Base-by-base conservation (phyloP, 371 early-diverging fungal species). In the Dipsacomyces acuminosporus region DNA sequence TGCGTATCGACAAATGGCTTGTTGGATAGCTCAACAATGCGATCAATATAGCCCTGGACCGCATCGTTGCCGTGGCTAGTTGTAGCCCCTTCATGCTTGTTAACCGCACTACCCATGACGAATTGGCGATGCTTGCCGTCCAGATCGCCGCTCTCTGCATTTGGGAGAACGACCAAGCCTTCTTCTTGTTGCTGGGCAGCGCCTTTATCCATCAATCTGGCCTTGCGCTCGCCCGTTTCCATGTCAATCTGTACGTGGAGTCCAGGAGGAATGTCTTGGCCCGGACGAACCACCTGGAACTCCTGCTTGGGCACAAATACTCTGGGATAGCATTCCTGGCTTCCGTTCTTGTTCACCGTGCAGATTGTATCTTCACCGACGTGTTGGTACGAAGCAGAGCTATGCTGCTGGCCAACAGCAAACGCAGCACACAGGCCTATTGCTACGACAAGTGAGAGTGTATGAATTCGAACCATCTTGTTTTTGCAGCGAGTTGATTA, bases 201-300 rank as follows among this genome's bases (percentile, higher is more conserved):
- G 11, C 45, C 59, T 33, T 9, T 30, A 11, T 58, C 45, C 53
- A 73, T 61, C 2, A 82, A 72, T 23, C 76, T 77, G 20, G 82
- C 82, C 52, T 54, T 61, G 22, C 77, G 75, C 41, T 62, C 54
- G 21, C 78, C 80, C 3, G 79, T 81, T 34, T 54, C 56, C 61
- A 82, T 75, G 58, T 82, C 78, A 49, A 82, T 66, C 40, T 75
- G 76, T 8, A 79, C 64, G 65, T 80, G 82, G 1, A 82, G 73
- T 19, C 80, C 79, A 30, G 60, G 51, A 14, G 80, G 83, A 49
- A 82, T 62, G 30, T 79, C 72, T 49, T 83, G 83, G 15, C 80
- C 83, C 17, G 75, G 75, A 22, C 54, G 54, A 22, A 83, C 66
- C 35, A 51, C 62, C 48, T 73, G 75, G 44, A 80, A 83, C 48